Evolutionary conservation across 495 filamentous ascomycete species (phyloP).

Genomic region (Aspergillus affinis): DNA sequence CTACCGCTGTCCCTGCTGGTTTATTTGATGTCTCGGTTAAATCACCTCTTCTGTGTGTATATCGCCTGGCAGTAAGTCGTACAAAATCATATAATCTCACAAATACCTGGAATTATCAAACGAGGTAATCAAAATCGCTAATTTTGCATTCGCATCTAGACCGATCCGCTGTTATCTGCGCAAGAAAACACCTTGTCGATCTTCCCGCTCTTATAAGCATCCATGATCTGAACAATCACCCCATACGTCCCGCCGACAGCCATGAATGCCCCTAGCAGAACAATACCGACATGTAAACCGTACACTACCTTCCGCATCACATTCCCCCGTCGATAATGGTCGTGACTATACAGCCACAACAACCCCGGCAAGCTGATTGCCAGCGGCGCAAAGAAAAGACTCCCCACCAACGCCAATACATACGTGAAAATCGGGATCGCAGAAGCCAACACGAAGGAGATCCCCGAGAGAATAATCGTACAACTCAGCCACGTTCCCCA

Average conservation of each 20-base stretch:
- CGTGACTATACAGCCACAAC: constrained; percentile 49
- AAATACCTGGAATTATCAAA: background rate
- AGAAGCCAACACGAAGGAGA: constrained; percentile 66
- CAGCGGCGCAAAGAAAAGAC: constrained; percentile 39
- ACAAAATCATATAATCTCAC: background rate
- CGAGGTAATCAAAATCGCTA: background rate
- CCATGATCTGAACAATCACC: constrained; percentile 37
- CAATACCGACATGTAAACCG: constrained; percentile 28
- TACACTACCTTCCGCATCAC: constrained; percentile 16
- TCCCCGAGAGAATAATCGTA: constrained; percentile 50
- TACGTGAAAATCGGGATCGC: constrained; percentile 71
- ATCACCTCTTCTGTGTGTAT: background rate
- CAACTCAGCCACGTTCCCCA: constrained; percentile 58
- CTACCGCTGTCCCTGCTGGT: background rate
- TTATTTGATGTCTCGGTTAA: background rate
- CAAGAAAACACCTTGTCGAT: constrained; percentile 42
- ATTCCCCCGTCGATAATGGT: constrained; percentile 32
- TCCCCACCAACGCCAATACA: constrained; percentile 50
- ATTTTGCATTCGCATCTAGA: background rate
- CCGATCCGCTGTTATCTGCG: constrained; percentile 38
- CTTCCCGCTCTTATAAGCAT: constrained; percentile 36
- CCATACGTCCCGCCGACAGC: constrained; percentile 42
- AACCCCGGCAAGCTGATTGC: constrained; percentile 43
- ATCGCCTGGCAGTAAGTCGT: background rate
- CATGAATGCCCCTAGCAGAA: constrained; percentile 39